Percentiles rank a stretch among this genome's conserved stretches.
Evolutionary conservation across 345 rosid genomes (phyloP).

Genomic region (Syzygium grande): DNA sequence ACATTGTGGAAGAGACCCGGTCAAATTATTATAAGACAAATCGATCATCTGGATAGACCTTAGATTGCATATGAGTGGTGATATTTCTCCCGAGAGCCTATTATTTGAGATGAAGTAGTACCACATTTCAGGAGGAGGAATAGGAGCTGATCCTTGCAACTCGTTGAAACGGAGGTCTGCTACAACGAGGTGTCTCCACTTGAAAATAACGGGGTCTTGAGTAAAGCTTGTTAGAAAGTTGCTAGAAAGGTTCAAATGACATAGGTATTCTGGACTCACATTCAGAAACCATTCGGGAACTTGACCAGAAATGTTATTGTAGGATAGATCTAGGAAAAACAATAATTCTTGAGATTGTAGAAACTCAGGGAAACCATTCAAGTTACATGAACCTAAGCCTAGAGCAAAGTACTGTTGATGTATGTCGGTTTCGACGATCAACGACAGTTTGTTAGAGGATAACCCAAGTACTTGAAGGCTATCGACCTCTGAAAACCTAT

Average conservation of each 20-base stretch:
- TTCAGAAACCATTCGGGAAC: constrained; percentile 13
- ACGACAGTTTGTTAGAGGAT: neutral
- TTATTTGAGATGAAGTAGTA: constrained; percentile 6
- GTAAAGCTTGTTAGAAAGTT: constrained; percentile 12
- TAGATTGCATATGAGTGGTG: constrained; percentile 3
- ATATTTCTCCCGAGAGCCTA: neutral
- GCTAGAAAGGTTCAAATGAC: neutral
- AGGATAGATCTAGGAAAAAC: neutral
- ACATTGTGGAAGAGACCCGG: constrained; percentile 17
- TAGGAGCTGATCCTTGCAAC: constrained; percentile 11
- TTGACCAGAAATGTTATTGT: constrained; percentile 6
- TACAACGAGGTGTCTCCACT: neutral
- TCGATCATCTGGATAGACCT: neutral
- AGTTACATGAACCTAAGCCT: constrained; percentile 9
- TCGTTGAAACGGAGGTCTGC: neutral
- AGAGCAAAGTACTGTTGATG: rapidly evolving
- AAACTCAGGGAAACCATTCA: constrained; percentile 10
- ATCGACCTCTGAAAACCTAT: neutral
- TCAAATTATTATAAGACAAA: constrained; percentile 7
- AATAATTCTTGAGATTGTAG: neutral
- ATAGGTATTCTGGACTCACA: neutral
- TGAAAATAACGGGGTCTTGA: neutral
- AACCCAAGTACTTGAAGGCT: neutral
- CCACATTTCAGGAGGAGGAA: neutral
- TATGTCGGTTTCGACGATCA: neutral